phyloP scores from a whole-genome alignment of 108 stramenopile species.

The Chaetoceros tenuissimus region DNA sequence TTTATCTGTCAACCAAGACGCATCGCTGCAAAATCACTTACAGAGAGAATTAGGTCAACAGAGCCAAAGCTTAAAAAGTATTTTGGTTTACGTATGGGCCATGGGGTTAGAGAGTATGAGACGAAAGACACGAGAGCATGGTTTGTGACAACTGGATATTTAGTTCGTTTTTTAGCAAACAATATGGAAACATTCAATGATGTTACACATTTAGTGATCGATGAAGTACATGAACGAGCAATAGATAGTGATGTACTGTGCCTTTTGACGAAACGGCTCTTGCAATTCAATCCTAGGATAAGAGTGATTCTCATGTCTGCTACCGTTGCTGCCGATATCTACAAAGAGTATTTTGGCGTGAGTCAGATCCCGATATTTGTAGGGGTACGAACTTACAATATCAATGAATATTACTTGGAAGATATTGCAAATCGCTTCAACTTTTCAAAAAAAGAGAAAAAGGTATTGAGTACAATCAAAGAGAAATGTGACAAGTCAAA shows the following conservation, averaged over 20 bases:
- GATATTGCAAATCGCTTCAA: constrained; percentile 27
- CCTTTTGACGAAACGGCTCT: constrained; percentile 65
- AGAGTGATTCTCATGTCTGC: constrained; percentile 90
- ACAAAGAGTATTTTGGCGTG: constrained; percentile 73
- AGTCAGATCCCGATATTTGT: constrained; percentile 61
- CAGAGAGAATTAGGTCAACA: constrained; percentile 57
- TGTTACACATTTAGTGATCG: constrained; percentile 78
- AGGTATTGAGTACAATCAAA: constrained; percentile 28
- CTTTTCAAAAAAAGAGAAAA: constrained; percentile 27
- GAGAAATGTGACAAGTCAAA: constrained; percentile 34
- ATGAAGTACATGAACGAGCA: constrained; percentile 63
- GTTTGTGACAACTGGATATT: constrained; percentile 90
- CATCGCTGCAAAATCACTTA: constrained; percentile 82
- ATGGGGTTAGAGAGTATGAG: constrained; percentile 79
- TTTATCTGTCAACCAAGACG: constrained; percentile 79
- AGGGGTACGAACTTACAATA: constrained; percentile 63
- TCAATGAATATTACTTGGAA: constrained; percentile 74
- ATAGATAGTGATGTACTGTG: constrained; percentile 82
- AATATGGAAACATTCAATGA: constrained; percentile 62
- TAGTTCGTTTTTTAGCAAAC: constrained; percentile 79
- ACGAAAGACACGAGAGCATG: constrained; percentile 55
- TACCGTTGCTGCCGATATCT: constrained; percentile 76
- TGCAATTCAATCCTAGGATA: constrained; percentile 54
- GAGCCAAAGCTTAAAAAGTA: constrained; percentile 47
- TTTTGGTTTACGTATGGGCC: constrained; percentile 86